Evolutionary conservation across 2,329 filamentous ascomycete genomes (phyloP), one percentile per base, ranked within the genome.

Genomic region (Ascochyta koolunga): DNA sequence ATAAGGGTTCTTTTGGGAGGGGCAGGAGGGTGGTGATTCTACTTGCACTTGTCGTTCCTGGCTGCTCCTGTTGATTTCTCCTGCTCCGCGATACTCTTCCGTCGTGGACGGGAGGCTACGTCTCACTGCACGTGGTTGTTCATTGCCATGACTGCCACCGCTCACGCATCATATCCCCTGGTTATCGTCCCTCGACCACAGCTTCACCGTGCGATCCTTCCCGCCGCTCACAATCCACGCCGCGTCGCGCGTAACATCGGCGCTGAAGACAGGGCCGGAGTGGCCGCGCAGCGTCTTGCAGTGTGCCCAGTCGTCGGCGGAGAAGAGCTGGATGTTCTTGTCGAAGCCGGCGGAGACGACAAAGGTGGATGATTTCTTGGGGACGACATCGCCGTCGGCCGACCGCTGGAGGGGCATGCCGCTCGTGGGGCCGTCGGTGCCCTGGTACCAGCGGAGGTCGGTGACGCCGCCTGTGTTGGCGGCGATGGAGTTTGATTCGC

Each of bases 211-310:
- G 48, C 93, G 85, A 76, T 99, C 95, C 71, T 96, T 91, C 3
- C 95, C 93, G 62, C 91, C 92, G 72, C 92, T 97, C 21, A 93
- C 90, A 74, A 99, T 96, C 91, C 92, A 99, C 70, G 83, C 89
- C 8, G 88, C 90, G 75, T 98, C 91, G 59, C 83, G 82, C 68
- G 89, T 96, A 47, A 96, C 86, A 77, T 99, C 95, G 11, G 91
- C 89, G 64, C 91, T 96, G 46, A 96, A 85, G 10, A 99, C 93
- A 35, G 96, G 95, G 2, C 91, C 93, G 1, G 92, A 91, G 75
- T 99, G 95, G 0, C 93, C 95, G 65, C 88, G 91, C 54, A 99
- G 79, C 15, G 88, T 91, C 76, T 96, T 96, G 56, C 93, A 86
- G 54, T 96, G 78, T 1, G 90, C 88, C 93, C 95, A 99, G 77